Evolutionary conservation across 1,284 basidiomycete genomes (phyloP).

Genomic region (Inonotus obliquus): DNA sequence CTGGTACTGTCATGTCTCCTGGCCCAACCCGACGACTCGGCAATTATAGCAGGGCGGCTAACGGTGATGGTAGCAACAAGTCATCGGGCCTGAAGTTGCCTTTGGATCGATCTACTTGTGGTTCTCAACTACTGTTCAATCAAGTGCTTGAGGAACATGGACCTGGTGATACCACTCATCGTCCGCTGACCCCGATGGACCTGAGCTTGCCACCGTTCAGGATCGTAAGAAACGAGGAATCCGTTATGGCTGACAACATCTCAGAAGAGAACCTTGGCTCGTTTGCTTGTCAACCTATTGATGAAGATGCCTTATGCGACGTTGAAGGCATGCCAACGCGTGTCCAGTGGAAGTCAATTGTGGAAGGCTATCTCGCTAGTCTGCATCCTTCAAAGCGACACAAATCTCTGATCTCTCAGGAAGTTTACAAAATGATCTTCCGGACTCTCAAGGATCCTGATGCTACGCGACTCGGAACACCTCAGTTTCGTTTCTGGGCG

Average conservation of each 20-base stretch:
- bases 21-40: constrained; percentile 2
- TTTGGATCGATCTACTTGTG: no score
- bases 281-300: background rate
- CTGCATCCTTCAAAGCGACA: constrained; percentile 54
- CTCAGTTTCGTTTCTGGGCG: constrained; percentile 77
- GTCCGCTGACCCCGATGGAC: background rate
- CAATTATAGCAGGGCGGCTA: constrained; percentile 2
- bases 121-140: background rate
- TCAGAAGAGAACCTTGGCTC: background rate
- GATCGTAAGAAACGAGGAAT: background rate
- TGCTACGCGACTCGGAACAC: constrained; percentile 39
- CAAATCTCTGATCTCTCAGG: constrained; percentile 67
- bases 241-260: background rate
- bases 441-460: constrained; percentile 51
- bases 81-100: background rate
- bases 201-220: constrained; percentile 1
- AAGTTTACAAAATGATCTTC: constrained; percentile 65
- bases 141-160: background rate
- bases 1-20: background rate
- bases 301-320: constrained; percentile 5
- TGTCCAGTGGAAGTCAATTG: constrained; percentile 49
- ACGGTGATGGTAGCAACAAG: background rate
- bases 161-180: constrained; percentile 5
- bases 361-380: constrained; percentile 48
- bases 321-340: constrained; percentile 48